These are phyloP conservation scores for Tetracentron sinense DNA, from an alignment of 164 flowering plant genomes.

Conservation along the genomic window DNA sequence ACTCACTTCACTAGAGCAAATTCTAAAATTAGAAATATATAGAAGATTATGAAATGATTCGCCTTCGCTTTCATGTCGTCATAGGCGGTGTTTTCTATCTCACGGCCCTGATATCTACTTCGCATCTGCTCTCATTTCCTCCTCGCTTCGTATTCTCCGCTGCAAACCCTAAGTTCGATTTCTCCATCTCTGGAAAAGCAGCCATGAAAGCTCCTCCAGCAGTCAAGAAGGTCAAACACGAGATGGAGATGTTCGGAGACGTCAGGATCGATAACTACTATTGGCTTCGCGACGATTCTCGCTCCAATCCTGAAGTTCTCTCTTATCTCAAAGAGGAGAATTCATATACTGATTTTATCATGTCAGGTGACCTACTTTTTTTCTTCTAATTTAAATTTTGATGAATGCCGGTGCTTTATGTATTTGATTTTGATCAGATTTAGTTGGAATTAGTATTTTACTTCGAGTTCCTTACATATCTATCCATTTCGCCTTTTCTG, in stretches of 20 bases:
- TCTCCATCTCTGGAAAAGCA: constrained; percentile 1
- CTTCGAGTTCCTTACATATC: too few species aligned
- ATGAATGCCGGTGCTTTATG: too few species aligned
- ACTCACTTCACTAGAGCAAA: too few species aligned
- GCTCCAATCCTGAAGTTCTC: constrained; percentile 59
- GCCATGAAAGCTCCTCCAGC: constrained; percentile 39
- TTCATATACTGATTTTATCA: constrained; percentile 50
- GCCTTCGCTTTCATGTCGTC: background rate
- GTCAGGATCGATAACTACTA: constrained; percentile 74
- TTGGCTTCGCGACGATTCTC: constrained; percentile 96
- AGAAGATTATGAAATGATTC: too few species aligned
- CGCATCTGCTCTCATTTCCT: background rate
- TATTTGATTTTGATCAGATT: too few species aligned
- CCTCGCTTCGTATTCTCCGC: background rate
- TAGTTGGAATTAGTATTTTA: too few species aligned
- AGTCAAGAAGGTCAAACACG: constrained; percentile 73
- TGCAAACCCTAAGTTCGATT: background rate
- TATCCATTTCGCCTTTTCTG: too few species aligned
- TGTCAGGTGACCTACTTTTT: too few species aligned
- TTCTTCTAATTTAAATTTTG: too few species aligned
- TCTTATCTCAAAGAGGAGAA: constrained; percentile 63
- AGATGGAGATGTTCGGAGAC: constrained; percentile 87
- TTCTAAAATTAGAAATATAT: too few species aligned
- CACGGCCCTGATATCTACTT: background rate
- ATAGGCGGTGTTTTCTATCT: background rate